Conservation (phyloP, 2,329 filamentous ascomycete species). For the Neurospora crassa region DNA sequence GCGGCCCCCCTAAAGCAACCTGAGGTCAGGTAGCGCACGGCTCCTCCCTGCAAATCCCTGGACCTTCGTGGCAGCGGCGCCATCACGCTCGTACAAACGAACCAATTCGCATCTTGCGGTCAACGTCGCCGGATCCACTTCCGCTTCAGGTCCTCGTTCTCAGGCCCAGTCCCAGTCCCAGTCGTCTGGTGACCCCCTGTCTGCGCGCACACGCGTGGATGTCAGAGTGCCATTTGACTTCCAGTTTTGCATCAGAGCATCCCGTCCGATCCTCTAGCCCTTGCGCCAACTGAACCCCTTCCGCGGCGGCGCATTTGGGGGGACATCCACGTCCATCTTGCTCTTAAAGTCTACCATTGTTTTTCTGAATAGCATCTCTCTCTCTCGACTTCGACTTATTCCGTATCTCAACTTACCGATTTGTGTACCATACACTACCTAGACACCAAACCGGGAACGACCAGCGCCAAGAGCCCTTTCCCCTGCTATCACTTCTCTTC, state of each 20-base stretch:
- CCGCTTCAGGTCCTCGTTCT: not conserved
- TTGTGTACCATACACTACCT: not conserved
- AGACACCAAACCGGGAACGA: not conserved
- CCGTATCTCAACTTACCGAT: not conserved
- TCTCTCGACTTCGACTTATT: not conserved
- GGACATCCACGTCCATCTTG: not conserved
- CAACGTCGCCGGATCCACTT: not conserved
- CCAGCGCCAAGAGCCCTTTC: not conserved
- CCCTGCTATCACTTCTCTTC: not conserved
- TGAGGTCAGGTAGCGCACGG: not conserved
- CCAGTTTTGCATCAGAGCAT: not conserved
- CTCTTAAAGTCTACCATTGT: not conserved
- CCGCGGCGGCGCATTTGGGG: not conserved
- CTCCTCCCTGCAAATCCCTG: not conserved
- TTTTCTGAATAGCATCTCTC: not conserved
- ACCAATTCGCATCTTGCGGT: conserved; percentile 1
- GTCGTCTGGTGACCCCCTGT: not conserved
- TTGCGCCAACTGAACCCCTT: not conserved
- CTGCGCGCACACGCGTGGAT: not conserved
- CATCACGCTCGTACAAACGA: not conserved
- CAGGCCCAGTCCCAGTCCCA: not conserved
- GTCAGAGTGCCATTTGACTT: not conserved
- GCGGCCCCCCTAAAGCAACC: not conserved
- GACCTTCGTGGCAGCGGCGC: not conserved
- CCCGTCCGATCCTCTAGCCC: not conserved